These are phyloP conservation scores for Suillus brevipes DNA, from an alignment of 768 basidiomycete species.

Conservation along the genomic window DNA sequence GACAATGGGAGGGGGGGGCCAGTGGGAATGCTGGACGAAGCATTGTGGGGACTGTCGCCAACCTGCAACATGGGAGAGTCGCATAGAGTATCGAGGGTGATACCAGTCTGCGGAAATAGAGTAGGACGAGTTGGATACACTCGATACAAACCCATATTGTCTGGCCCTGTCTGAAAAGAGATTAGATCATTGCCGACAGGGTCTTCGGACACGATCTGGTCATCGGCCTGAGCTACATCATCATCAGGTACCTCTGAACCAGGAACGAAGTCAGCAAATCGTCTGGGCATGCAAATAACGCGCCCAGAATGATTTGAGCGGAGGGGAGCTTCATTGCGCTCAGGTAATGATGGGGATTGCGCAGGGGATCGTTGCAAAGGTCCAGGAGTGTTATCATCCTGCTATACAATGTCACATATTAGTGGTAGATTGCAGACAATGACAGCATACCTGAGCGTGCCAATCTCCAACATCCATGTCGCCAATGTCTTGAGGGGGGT, in stretches of 20 bases:
- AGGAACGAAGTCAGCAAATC: constrained; percentile 9
- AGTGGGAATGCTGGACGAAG: not conserved
- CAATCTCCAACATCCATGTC: not conserved
- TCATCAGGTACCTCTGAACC: not conserved
- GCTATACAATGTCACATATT: not conserved
- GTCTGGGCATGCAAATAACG: not conserved
- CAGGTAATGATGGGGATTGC: not conserved
- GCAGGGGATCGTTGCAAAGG: no score
- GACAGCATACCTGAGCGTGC: not conserved
- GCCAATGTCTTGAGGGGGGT: not conserved
- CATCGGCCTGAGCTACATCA: not conserved
- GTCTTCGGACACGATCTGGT: not conserved
- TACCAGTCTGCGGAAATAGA: not conserved
- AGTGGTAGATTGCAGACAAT: not conserved
- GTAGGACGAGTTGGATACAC: constrained; percentile 9
- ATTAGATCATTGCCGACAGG: not conserved
- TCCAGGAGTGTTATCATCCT: no score
- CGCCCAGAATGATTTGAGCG: not conserved
- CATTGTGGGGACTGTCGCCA: not conserved
- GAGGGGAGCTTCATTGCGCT: not conserved
- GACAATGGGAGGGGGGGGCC: not conserved
- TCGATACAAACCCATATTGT: constrained; percentile 7
- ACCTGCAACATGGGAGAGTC: not conserved
- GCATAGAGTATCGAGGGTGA: not conserved
- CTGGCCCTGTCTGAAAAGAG: not conserved